These are phyloP conservation scores for Plectranthus barbatus DNA, from an alignment of 257 asterid genomes.

Conservation along the genomic window DNA sequence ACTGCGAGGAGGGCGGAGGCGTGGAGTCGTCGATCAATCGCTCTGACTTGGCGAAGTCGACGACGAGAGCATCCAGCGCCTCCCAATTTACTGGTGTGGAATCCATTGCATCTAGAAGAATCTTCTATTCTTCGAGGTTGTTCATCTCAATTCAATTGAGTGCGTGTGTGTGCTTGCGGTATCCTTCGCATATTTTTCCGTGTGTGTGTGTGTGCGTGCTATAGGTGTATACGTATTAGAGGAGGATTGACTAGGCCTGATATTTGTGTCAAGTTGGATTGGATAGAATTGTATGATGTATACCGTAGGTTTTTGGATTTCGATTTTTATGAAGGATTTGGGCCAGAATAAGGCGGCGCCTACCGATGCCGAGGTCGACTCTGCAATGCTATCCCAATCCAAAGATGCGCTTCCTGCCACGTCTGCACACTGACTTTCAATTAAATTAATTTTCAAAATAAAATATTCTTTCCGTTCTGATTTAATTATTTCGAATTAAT, in stretches of 20 bases:
- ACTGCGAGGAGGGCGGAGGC: conserved; percentile 30
- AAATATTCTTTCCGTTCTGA: too few relatives aligned
- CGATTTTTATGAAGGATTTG: neutral
- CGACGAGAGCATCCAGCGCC: conserved; percentile 75
- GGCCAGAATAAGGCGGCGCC: conserved; percentile 21
- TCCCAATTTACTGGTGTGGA: conserved; percentile 83
- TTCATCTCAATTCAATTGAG: neutral
- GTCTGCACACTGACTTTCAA: neutral
- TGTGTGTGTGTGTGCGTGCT: too few relatives aligned
- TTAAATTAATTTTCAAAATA: too few relatives aligned
- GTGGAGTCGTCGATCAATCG: conserved; percentile 57
- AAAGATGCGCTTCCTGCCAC: conserved; percentile 28
- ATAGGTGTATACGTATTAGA: too few relatives aligned
- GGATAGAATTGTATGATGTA: conserved; percentile 3
- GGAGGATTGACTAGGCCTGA: neutral
- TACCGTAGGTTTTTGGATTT: neutral
- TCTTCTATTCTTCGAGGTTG: neutral
- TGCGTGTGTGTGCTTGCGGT: neutral
- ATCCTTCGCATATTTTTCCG: neutral
- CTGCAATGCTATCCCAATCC: too few relatives aligned
- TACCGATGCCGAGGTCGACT: too few relatives aligned
- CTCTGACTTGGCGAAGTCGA: conserved; percentile 90
- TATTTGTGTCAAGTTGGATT: neutral
- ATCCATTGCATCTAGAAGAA: conserved; percentile 46
- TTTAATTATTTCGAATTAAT: too few relatives aligned